Evolutionary conservation across 352 stramenopile genomes (phyloP).

Genomic region (Phytophthora sp.): DNA sequence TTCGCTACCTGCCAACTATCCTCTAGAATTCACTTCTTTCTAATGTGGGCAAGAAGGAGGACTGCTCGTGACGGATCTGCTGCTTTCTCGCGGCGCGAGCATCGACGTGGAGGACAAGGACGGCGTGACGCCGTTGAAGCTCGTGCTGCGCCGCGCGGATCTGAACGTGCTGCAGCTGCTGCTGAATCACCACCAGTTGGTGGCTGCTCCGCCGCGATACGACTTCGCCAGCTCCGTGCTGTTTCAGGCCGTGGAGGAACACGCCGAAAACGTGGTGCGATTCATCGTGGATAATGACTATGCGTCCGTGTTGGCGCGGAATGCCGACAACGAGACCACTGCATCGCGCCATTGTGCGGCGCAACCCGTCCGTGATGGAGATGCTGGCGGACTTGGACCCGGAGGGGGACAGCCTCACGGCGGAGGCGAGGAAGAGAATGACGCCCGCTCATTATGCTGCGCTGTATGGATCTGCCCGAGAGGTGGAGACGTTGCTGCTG

Average conservation of each 20-base stretch:
- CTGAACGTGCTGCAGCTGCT: constrained; percentile 34
- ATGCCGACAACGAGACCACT: constrained; percentile 23
- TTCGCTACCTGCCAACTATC: no score
- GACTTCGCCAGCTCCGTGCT: constrained; percentile 24
- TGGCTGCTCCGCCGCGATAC: constrained; percentile 6
- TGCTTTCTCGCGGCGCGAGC: constrained; percentile 18
- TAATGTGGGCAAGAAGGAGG: constrained; percentile 30
- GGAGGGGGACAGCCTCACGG: constrained; percentile 1
- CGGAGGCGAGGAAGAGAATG: not conserved
- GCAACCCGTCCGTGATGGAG: constrained; percentile 11
- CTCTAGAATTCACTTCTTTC: no score
- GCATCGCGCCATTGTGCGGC: constrained; percentile 22
- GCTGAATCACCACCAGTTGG: constrained; percentile 34
- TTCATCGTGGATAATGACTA: constrained; percentile 40
- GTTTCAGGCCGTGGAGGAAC: constrained; percentile 11
- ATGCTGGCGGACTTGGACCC: constrained; percentile 20
- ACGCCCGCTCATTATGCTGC: constrained; percentile 26
- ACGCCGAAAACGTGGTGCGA: constrained; percentile 3
- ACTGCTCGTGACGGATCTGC: constrained; percentile 28
- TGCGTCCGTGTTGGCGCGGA: not conserved
- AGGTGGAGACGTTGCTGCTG: constrained; percentile 8
- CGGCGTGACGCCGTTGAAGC: constrained; percentile 8
- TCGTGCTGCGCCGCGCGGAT: constrained; percentile 8
- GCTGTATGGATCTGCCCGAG: constrained; percentile 4
- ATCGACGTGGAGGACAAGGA: constrained; percentile 24